Evolutionary conservation across 768 basidiomycete genomes (phyloP), one percentile per base, ranked within the genome.

Genomic region (Psilocybe sp.): DNA sequence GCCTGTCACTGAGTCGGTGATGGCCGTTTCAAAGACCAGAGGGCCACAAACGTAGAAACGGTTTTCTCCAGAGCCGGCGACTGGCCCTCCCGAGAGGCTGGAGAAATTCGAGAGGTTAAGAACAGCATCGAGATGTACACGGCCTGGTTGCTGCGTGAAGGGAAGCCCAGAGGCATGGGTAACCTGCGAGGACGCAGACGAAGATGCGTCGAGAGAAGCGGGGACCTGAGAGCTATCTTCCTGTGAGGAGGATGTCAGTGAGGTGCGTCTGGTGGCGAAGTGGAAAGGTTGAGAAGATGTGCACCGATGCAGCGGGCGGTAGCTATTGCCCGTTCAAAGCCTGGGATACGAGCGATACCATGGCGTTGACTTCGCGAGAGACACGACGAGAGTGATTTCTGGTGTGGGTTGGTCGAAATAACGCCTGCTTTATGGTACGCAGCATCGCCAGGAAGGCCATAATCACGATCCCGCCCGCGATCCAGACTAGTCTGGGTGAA

Each of bases 371-470:
- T 56, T 84, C 82, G 18, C 76, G 70, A 2, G 80, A 1, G 82
- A 75, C 2, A 84, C 51, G 4, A 75, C 62, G 23, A 85, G 66
- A 0, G 65, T 64, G n/a, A 85, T 68, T 52, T 80, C 73, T 15
- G 49, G 51, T n/a, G 41, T 23, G 5, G 51, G 51, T 13, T 59
- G 46, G 46, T 49, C 46, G 16, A 53, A 49, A 6, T 16, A 2
- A 14, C 62, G 55, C 11, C 49, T 43, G 14, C n/a, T 54, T 47
- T 11, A 67, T 46, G 4, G 58, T 60, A 14, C 55, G 46, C 0
- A 82, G 67, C 76, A 84, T 75, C 20, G 74, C 73, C n/a, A 85
- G 58, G 62, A 81, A 85, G 0, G 82, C 83, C 14, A 84, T 85
- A 15, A 85, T 41, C 3, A 84, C 83, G 36, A 86, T 84, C 0